A percentile compares a stretch with the other conserved stretches of the same genome.
phyloP scores from a whole-genome alignment of 805 yeast species.

The Metschnikowia chrysomelidarum region DNA sequence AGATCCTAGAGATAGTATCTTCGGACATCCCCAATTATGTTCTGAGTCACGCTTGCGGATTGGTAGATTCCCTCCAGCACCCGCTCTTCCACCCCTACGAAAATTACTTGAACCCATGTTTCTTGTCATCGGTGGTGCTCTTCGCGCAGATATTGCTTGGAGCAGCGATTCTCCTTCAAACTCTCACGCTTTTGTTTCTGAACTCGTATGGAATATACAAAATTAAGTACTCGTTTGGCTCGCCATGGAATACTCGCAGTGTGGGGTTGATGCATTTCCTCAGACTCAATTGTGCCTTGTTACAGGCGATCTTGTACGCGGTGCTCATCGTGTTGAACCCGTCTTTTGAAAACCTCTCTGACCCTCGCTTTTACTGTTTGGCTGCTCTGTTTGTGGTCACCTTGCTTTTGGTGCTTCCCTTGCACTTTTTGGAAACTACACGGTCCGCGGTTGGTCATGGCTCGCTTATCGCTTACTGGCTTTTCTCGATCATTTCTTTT shows the following conservation, averaged over 20 bases:
- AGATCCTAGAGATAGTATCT: constrained; percentile 4
- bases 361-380: constrained; percentile 7
- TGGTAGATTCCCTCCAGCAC: constrained; percentile 11
- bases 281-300: constrained; percentile 15
- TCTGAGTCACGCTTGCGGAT: constrained; percentile 6
- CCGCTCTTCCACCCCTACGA: constrained; percentile 25
- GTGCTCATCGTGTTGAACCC: constrained; percentile 13
- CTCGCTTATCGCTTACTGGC: constrained; percentile 26
- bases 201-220: constrained; percentile 22
- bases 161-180: constrained; percentile 17
- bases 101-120: constrained; percentile 32
- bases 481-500: constrained; percentile 13
- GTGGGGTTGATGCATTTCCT: constrained; percentile 17
- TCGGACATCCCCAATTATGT: background rate
- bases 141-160: constrained; percentile 16
- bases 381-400: constrained; percentile 12
- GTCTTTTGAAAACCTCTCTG: background rate
- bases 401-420: constrained; percentile 19
- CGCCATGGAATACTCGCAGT: constrained; percentile 17
- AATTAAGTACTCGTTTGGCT: constrained; percentile 26
- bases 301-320: constrained; percentile 17
- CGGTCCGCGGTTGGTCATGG: constrained; percentile 23
- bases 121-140: constrained; percentile 18
- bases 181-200: constrained; percentile 14
- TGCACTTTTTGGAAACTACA: constrained; percentile 24